phyloP scores from a whole-genome alignment of 768 basidiomycete species.

The Hypholoma sublateritium region DNA sequence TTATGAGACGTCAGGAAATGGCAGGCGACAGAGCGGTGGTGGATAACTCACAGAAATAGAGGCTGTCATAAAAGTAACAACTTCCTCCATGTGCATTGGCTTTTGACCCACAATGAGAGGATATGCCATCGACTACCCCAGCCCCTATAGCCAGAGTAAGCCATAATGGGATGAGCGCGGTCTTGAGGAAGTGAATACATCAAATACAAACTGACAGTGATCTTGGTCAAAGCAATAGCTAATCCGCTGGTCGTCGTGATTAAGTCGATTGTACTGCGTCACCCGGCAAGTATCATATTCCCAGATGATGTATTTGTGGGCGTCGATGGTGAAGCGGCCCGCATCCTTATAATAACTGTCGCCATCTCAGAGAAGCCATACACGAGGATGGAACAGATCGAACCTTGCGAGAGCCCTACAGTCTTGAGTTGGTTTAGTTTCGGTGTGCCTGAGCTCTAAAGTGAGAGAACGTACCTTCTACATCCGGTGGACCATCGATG shows the following conservation, averaged over 20 bases:
- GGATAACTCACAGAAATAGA: conserved; percentile 10
- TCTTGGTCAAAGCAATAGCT: conserved; percentile 16
- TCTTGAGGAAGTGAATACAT: not conserved
- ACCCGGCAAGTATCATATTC: conserved; percentile 16
- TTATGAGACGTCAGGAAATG: not conserved
- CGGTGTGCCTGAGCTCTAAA: not conserved
- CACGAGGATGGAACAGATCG: not conserved
- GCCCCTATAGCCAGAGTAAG: conserved; percentile 6
- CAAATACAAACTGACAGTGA: conserved; percentile 9
- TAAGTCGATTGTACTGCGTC: conserved; percentile 13
- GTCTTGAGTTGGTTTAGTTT: not conserved
- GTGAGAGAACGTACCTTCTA: not conserved
- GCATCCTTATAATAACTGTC: conserved; percentile 7
- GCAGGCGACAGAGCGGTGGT: too few species aligned
- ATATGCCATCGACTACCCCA: conserved; percentile 10
- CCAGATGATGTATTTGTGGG: conserved; percentile 13
- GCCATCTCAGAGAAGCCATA: not conserved
- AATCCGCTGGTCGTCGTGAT: conserved; percentile 9
- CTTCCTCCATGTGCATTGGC: conserved; percentile 9
- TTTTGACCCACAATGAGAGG: conserved; percentile 6
- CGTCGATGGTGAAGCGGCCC: conserved; percentile 12
- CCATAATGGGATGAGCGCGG: not conserved
- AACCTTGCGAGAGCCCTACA: conserved; percentile 8
- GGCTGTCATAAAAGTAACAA: conserved; percentile 16
- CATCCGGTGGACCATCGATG: not conserved